Evolutionary conservation across 305 asterid genomes (phyloP).

Genomic region (Rubia occidens): DNA sequence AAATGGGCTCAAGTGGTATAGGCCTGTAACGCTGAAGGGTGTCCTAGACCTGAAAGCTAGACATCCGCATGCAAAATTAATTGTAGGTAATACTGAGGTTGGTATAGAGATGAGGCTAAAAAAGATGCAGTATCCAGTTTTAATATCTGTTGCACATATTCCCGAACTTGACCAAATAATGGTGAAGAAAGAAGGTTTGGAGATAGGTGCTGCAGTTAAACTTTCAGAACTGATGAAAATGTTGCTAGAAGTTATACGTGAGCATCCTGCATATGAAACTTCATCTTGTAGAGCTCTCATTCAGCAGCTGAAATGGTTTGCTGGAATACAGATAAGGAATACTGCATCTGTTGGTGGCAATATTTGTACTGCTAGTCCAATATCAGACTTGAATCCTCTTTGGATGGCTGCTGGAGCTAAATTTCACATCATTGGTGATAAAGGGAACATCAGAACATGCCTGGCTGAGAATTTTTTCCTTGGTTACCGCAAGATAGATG

Average conservation of each 20-base stretch:
- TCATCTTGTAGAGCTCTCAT: conserved; percentile 72
- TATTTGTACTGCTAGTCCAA: conserved; percentile 96
- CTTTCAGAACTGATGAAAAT: conserved; percentile 59
- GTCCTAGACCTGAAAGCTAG: conserved; percentile 56
- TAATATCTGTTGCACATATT: conserved; percentile 55
- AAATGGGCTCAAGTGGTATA: conserved; percentile 69
- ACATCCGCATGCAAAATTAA: conserved; percentile 58
- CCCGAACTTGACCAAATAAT: conserved; percentile 61
- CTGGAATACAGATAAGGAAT: conserved; percentile 84
- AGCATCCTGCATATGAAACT: conserved; percentile 50
- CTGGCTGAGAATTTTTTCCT: conserved; percentile 57
- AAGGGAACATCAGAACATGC: conserved; percentile 52
- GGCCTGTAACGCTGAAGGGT: conserved; percentile 64
- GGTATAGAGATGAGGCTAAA: conserved; percentile 84
- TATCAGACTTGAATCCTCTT: conserved; percentile 89
- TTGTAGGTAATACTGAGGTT: conserved; percentile 90
- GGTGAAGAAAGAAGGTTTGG: conserved; percentile 64
- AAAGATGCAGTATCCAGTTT: conserved; percentile 57
- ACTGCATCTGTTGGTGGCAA: conserved; percentile 89
- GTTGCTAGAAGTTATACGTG: conserved; percentile 32
- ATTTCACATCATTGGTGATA: conserved; percentile 51
- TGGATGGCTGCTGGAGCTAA: conserved; percentile 84
- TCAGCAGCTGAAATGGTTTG: conserved; percentile 86
- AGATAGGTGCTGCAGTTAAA: conserved; percentile 79
- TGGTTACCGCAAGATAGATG: conserved; percentile 83